Base-by-base conservation (phyloP, 1,139 yeast species). In the Scheffersomyces stambukii region DNA sequence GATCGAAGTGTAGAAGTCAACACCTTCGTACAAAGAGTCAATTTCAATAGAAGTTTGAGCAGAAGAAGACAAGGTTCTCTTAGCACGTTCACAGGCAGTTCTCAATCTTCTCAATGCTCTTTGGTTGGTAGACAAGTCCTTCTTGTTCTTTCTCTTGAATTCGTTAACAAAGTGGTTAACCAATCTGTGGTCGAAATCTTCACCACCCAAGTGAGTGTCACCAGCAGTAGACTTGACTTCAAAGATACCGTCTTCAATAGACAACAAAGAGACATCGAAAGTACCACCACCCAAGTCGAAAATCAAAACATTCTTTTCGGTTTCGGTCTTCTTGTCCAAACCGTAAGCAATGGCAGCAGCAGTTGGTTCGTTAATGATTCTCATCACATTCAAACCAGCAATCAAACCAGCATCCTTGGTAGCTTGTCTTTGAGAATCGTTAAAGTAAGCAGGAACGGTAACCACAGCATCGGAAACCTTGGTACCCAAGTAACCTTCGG, bases 191-290 rank as follows among this genome's bases (percentile, higher is more conserved):
- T 66, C 73, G 51, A 58, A 66, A 57, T 66, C 73, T 57, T 88
- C 96, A 77, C 96, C 96, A 76, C 96, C 96, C 73, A 88, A 77
- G 68, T 88, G 96, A 46, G 96, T 88, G 70, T 88, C 96, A 83
- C 97, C 97, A 44, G 96, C 96, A 52, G 97, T 88, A 45, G 96
- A 89, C 77, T 86, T 86, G 55, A 88, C 97, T 65, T 88, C 93
- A 69, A 88, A 88, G 53, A 89, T 86, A 80, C 96, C 96, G 46
- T 88, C 96, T 64, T 88, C 95, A 60, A 88, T 88, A 44, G 89
- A 81, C 54, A 88, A 75, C 48, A 88, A 73, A 27, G 96, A 63
- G 16, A 65, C 72, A 60, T 65, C 71, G 50, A 65, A 65, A 43
- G 72, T 65, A 56, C 72, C 72, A 53, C 72, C 72, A 59, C 72